Percentiles rank a stretch among this genome's conserved stretches.
Evolutionary conservation across 257 asterid genomes (phyloP).

Genomic region (Craterostigma plantagineum): DNA sequence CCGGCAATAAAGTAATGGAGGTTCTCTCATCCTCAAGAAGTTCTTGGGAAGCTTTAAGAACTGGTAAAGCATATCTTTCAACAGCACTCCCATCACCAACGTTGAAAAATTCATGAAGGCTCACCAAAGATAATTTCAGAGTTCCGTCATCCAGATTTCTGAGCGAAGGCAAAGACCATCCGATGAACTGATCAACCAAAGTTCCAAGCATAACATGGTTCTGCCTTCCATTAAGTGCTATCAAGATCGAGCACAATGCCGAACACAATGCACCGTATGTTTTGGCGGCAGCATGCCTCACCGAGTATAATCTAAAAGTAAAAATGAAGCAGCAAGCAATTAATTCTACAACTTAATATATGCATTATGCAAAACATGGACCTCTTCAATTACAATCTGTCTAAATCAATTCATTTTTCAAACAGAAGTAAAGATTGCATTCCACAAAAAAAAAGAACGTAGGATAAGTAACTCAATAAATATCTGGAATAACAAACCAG

Average conservation of each 20-base stretch:
- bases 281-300: constrained; percentile 81
- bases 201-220: constrained; percentile 49
- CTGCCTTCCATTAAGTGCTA: constrained; percentile 77
- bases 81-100: constrained; percentile 76
- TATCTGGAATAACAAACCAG: too few species aligned
- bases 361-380: not conserved
- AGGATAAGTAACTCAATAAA: too few species aligned
- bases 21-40: constrained; percentile 98
- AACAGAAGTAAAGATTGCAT: too few species aligned
- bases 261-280: constrained; percentile 89
- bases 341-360: not conserved
- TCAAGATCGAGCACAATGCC: constrained; percentile 42
- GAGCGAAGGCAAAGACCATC: constrained; percentile 79
- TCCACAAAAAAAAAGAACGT: too few species aligned
- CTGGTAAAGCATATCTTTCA: constrained; percentile 84
- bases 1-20: constrained; percentile 55
- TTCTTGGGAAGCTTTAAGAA: constrained; percentile 92
- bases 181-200: constrained; percentile 71
- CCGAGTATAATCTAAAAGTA: constrained; percentile 61
- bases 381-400: not conserved
- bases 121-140: constrained; percentile 68
- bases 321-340: constrained; percentile 12
- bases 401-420: too few species aligned
- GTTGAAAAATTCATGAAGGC: constrained; percentile 76
- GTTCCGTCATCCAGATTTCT: constrained; percentile 36